Base-by-base conservation (phyloP, 306 rosid genomes). In the Oxytropis ochrocephala region DNA sequence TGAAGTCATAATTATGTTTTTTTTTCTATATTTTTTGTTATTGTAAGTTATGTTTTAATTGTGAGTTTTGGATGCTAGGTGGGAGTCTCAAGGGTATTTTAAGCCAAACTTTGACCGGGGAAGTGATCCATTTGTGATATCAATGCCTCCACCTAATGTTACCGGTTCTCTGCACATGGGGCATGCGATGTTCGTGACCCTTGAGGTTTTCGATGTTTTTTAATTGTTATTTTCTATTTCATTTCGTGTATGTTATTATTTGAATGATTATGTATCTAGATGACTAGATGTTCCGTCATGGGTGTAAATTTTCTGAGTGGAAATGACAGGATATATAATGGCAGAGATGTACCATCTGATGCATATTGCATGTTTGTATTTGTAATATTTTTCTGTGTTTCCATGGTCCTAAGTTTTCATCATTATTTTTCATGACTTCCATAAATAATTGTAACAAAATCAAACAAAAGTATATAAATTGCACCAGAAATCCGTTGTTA, bases 121-220 rank as follows among this genome's bases (percentile, higher is more conserved):
- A 77, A 81, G 78, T 33, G 89, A 85, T 75, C 89, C 98, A 33
- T 93, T 90, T 78, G 98, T 93, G 67, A 83, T 90, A 75, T 76
- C 96, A 41, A 93, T 93, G 98, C 98, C 98, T 2, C 98, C 98
- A 75, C 96, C 98, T 35, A 93, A 93, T 85, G 98, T 93, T 67
- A 93, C 98, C 7, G 98, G 98, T 50, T 93, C 97, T 11, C 82
- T 93, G 80, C 98, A 93, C 81, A 93, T 93, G 98, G 98, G 98
- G 29, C 98, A 93, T 69, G 98, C 98, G 0, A 93, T 93, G 98
- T 93, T 93, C 65, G 98, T 93, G 79, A 88, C 98, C 18, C 96
- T 93, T 68, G 98, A 93, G 98, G 98, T 93, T 75, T 78, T 72
- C 50, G 6, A 6, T 24, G 11, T 43, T 32, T 52, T 75, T 39